Evolutionary conservation across 306 rosid species (phyloP).

Genomic region (Glycine tomentella): DNA sequence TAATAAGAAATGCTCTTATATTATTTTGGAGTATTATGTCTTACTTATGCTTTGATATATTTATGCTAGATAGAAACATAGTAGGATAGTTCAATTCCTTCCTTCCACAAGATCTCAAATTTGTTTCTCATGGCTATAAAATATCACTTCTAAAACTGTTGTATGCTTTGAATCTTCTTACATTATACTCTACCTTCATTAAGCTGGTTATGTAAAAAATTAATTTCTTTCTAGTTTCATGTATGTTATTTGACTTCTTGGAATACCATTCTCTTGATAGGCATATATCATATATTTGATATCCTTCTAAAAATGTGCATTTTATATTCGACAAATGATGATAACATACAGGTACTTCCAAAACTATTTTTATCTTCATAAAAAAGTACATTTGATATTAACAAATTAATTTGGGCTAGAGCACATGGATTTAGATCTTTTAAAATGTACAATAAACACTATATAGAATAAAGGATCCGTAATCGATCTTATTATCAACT

Average conservation of each 20-base stretch:
- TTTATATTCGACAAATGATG: background rate
- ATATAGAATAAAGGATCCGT: background rate
- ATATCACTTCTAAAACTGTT: background rate
- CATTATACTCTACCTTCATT: background rate
- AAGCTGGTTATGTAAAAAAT: conserved; percentile 11
- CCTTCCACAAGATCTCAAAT: conserved; percentile 14
- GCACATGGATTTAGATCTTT: background rate
- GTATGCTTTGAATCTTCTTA: conserved; percentile 2
- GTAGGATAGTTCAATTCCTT: conserved; percentile 7
- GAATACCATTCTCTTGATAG: background rate
- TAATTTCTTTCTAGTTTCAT: background rate
- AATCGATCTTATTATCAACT: no score
- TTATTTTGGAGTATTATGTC: conserved; percentile 1
- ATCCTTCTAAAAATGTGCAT: conserved; percentile 9
- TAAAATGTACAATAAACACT: background rate
- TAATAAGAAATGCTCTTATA: conserved; percentile 5
- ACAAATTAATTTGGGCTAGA: no score
- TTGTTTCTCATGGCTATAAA: background rate
- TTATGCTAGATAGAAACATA: conserved; percentile 13
- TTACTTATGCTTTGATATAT: conserved; percentile 36
- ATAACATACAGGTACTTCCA: background rate
- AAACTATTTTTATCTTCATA: background rate
- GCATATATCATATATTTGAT: background rate
- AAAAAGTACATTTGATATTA: background rate
- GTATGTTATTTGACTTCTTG: background rate